Evolutionary conservation across 805 yeast species (phyloP), one percentile per base, ranked within the genome.

Genomic region (Sungouiozyma intestinalis): DNA sequence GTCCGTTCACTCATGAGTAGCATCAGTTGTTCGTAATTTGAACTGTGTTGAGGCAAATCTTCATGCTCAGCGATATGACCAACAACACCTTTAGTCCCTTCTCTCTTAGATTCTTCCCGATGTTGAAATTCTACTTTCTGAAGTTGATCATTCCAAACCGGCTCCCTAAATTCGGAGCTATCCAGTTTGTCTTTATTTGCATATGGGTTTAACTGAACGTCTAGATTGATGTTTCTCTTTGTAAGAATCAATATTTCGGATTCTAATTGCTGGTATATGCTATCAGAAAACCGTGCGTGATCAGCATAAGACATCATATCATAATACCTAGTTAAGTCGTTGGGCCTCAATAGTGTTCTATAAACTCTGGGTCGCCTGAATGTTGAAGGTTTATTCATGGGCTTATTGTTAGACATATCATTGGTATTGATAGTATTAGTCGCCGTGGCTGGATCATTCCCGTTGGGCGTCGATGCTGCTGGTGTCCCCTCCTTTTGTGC

Each of bases 21-120:
- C 97, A 90, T 90, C 57, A 87, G 68, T 56, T 85, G 94, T 61
- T 92, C 97, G 64, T 84, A 86, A 49, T 86, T 94, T 1, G 88
- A 77, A 43, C 79, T 75, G 51, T 83, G 83, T 57, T 86, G 95
- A 33, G 79, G 76, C 19, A 69, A 57, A 48, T 81, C 86, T 54
- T 80, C 87, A 51, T 79, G 86, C 36, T 80, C 69, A 41, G 67
- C 72, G 31, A 71, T 64, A 48, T 52, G 67, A 4, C 73, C 72
- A 14, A 67, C 67, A 31, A 67, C 58, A 19, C 67, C 67, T 47
- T 64, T 65, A 3, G 69, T 59, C 11, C 59, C 54, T 20, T 59
- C 68, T 57, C 43, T 58, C 34, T 48, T 36, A 16, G 64, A 58
- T 59, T 73, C 62, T 39, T 64, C 45, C 53, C 78, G 62, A 60